Base-by-base conservation (phyloP, 176 grass and related monocot genomes). In the Hordeum vulgare region DNA sequence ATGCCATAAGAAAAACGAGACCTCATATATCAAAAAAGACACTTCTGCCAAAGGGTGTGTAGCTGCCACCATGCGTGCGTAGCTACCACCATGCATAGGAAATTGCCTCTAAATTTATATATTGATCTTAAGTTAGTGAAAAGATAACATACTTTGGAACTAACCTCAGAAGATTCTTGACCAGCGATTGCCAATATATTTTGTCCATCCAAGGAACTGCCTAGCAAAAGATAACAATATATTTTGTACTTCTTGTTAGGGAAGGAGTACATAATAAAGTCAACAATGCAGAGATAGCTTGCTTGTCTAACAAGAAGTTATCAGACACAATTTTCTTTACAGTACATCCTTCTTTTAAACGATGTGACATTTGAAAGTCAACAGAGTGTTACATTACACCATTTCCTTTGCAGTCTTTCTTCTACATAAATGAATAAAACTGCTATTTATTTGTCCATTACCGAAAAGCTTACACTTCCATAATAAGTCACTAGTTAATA, bases 181-280 rank as follows among this genome's bases (percentile, higher is more conserved):
- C 95, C 95, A 77, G 92, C 90, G n/a, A 97, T 80, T 73, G 92
- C 86, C 92, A 97, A 87, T 62, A 94, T 45, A 56, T 90, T 87
- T 67, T 31, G 53, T 83, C 86, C 81, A 66, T 88, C 44, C 58
- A 11, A 76, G 35, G 14, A 89, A 86, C 44, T 77, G 29, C 53
- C 82, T 88, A 79, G 35, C 4, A 27, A 93, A 82, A n/a, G n/a
- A n/a, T n/a, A n/a, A n/a, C n/a, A n/a, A n/a, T n/a, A n/a, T n/a
- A n/a, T n/a, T n/a, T n/a, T n/a, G n/a, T n/a, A n/a, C n/a, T n/a
- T n/a, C n/a, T n/a, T n/a, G n/a, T n/a, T n/a, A n/a, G n/a, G n/a
- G n/a, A n/a, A n/a, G n/a, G n/a, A n/a, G n/a, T 67, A 13, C 17
- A 60, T 24, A 74, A 54, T 61, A 31, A 78, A 54, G 83, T 84